These are phyloP conservation scores for Microcera coccophila DNA, from an alignment of 2,329 filamentous ascomycete species.

Conservation along the genomic window DNA sequence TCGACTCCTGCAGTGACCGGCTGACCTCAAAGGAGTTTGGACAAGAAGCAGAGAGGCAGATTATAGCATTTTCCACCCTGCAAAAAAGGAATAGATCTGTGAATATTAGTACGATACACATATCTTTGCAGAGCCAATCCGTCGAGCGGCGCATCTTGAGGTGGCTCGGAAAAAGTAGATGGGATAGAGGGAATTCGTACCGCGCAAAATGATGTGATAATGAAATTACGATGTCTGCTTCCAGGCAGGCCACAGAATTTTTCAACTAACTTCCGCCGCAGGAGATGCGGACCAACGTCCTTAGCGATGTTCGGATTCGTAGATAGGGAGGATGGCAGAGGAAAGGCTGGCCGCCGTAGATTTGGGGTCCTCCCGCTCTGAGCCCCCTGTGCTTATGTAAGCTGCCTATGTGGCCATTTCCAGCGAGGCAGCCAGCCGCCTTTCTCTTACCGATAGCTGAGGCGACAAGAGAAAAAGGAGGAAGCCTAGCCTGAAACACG, in stretches of 20 bases:
- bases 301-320: conserved; percentile 22
- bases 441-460: conserved; percentile 23
- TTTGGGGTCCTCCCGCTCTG: conserved; percentile 14
- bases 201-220: conserved; percentile 28
- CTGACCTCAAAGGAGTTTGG: conserved; percentile 72
- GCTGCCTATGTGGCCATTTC: conserved; percentile 2
- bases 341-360: conserved; percentile 21
- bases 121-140: conserved; percentile 5
- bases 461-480: conserved; percentile 10
- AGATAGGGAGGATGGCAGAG: conserved; percentile 17
- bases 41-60: conserved; percentile 28
- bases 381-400: conserved; percentile 30
- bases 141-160: conserved; percentile 12
- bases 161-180: conserved; percentile 15
- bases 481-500: conserved; percentile 1
- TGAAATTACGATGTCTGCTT: conserved; percentile 36
- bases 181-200: conserved; percentile 19
- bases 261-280: conserved; percentile 28
- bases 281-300: conserved; percentile 29
- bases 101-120: conserved; percentile 18
- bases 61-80: conserved; percentile 33
- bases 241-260: conserved; percentile 35
- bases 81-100: conserved; percentile 21
- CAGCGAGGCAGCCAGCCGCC: not conserved
- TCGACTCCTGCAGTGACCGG: conserved; percentile 73